Evolutionary conservation across 2,329 filamentous ascomycete genomes (phyloP), one percentile per base, ranked within the genome.

Genomic region (Paraphoma sp.): DNA sequence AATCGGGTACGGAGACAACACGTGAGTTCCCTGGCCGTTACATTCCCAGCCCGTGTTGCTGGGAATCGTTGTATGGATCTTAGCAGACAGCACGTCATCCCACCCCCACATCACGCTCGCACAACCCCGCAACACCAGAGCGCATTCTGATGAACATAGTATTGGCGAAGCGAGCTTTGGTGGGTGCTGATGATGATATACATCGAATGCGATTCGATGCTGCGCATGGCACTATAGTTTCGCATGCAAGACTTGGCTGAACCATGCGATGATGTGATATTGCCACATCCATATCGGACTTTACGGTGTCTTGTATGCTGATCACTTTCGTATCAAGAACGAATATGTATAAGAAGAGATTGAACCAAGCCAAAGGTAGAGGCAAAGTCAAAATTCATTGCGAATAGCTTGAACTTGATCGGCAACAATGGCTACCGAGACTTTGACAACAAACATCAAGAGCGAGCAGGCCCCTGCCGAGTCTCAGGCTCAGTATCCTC

Each of bases 51-150:
- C 29, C 31, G 11, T 18, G 14, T 33, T 36, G 23, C 23, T 36
- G 33, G 29, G 31, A n/a, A 29, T n/a, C 23, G 23, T 45, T 40
- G 14, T 42, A 31, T 31, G 17, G 40, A 17, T 28, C 42, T 40
- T 23, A 16, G 9, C 11, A 36, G 14, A 36, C n/a, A 64, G 60
- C 64, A 65, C 65, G 67, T 54, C 55, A 69, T 69, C 31, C 12
- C 28, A 48, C 45, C 64, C 62, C 62, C 60, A 64, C 60, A 68
- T 67, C 53, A 59, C 64, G 64, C 48, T 46, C 18, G 52, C 14
- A 7, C 43, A 51, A 62, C 60, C 63, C 63, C 59, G 62, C 62
- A 62, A 51, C 45, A 56, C 50, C 45, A 45, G 7, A 16, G 44
- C 42, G 30, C 10, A 42, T n/a, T 3, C 16, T 42, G 40, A 17